Base-by-base conservation (phyloP, 2,329 filamentous ascomycete genomes). In the Emericellopsis cladophorae region DNA sequence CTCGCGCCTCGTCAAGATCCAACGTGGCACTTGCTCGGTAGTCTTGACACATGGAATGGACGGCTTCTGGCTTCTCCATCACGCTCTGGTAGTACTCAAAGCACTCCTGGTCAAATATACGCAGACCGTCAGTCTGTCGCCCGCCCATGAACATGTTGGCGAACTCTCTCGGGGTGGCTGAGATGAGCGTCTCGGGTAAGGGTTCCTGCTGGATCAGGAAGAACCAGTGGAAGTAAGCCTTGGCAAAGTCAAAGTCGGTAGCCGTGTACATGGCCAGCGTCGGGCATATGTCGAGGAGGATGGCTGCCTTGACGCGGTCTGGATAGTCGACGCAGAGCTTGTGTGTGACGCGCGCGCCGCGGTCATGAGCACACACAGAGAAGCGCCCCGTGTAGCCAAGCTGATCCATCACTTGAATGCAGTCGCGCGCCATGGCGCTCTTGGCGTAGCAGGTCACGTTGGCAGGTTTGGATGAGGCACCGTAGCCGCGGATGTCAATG, bases 151-250 rank as follows among this genome's bases (percentile, higher is more conserved):
- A 72, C 32, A 59, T 50, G 15, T 62, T 56, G 0, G 62, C 55
- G n/a, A 71, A 62, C 29, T 57, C 54, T 7, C 58, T 49, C 4
- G 65, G 61, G 21, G 57, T 51, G 0, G 50, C 53, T 0, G 54
- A 54, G 45, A 67, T 65, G 37, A 73, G 54, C 33, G 59, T 63
- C 49, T 76, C 72, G 0, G 68, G 72, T 5, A 76, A 60, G 0
- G 73, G 68, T 5, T 55, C 55, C 1, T 57, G 51, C 49, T 78
- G 74, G 8, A 74, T 70, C 16, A 77, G 60, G 46, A 77, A 68
- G 40, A 74, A 74, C 72, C 74, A 78, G 53, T 78, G 73, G 48
- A 68, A 76, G 51, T 75, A 76, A 1, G 62, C 60, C 23, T 58
- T 59, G 1, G 70, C 67, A 44, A 73, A 68, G 0, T 54, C 53